Base-by-base conservation (phyloP, 306 rosid species). In the Psophocarpus tetragonolobus region DNA sequence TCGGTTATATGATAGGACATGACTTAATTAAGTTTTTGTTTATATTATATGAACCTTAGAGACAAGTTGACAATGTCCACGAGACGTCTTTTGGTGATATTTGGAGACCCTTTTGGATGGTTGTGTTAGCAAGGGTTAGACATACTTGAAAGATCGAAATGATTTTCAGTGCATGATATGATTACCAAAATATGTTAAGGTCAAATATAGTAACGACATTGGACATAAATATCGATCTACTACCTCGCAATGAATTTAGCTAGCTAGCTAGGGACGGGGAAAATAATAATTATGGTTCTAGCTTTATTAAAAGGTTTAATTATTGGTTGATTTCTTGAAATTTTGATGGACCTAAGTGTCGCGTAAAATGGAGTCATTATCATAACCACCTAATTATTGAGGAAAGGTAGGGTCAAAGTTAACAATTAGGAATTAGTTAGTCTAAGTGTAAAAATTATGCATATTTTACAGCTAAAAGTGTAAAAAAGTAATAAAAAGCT, bases 321-420 rank as follows among this genome's bases (percentile, higher is more conserved):
- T 72, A 62, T 82, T 80, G 68, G 23, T 64, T 68, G 61, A 53
- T 35, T 26, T 69, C 36, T 30, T 63, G 56, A 39, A 71, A 20
- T 57, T 78, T 58, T 58, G 36, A 70, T 75, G 86, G 82, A 30
- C 88, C 84, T 13, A 71, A 39, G 18, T 77, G 78, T 79, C 62
- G 57, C 30, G 51, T 32, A 48, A 63, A 62, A 35, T 73, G 81
- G 42, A 32, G 64, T 57, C 77, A 77, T 76, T 77, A 82, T 85
- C 86, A 53, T 68, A 81, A 83, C 86, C 29, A 71, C 70, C 73
- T 54, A 72, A 80, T 80, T 62, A 83, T 68, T 36, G 76, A 26
- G 23, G 18, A 17, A 51, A 5, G 76, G 50, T 53, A 56, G 78
- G 77, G 83, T 68, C 76, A 57, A 44, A 10, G 4, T 33, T 30